A percentile compares a stretch with the other conserved stretches of the same genome.
Evolutionary conservation across 1,284 basidiomycete genomes (phyloP).

Genomic region (Gomphus bonarii): DNA sequence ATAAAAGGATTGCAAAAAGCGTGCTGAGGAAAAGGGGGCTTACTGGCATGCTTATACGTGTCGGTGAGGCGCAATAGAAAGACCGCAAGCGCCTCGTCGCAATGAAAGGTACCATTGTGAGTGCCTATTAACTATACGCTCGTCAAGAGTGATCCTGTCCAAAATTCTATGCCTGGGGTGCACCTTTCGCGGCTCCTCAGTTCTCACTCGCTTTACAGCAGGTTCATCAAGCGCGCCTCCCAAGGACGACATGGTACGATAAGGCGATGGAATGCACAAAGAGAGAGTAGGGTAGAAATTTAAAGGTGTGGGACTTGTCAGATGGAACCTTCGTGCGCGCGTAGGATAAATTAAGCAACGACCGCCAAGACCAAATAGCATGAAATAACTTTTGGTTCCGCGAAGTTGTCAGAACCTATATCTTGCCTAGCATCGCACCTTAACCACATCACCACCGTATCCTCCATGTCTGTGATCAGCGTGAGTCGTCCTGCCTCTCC

Average conservation of each 20-base stretch:
- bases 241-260: constrained; percentile 1
- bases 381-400: neutral
- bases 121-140: constrained; percentile 70
- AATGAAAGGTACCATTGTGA: constrained; percentile 94
- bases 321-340: neutral
- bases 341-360: neutral
- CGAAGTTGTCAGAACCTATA: too few species aligned
- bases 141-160: neutral
- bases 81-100: constrained; percentile 93
- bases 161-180: neutral
- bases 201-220: neutral
- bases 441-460: too few species aligned
- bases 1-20: neutral
- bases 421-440: too few species aligned
- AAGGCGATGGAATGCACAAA: neutral
- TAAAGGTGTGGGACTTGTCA: neutral
- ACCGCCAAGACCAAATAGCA: neutral
- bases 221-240: constrained; percentile 3
- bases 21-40: constrained; percentile 13
- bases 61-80: constrained; percentile 78
- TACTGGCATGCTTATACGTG: constrained; percentile 68
- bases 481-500: too few species aligned
- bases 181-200: constrained; percentile 2
- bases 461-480: neutral
- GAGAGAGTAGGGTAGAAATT: neutral